These are phyloP conservation scores for Heterobasidion annosum DNA, from an alignment of 1,284 basidiomycete species.

Conservation along the genomic window DNA sequence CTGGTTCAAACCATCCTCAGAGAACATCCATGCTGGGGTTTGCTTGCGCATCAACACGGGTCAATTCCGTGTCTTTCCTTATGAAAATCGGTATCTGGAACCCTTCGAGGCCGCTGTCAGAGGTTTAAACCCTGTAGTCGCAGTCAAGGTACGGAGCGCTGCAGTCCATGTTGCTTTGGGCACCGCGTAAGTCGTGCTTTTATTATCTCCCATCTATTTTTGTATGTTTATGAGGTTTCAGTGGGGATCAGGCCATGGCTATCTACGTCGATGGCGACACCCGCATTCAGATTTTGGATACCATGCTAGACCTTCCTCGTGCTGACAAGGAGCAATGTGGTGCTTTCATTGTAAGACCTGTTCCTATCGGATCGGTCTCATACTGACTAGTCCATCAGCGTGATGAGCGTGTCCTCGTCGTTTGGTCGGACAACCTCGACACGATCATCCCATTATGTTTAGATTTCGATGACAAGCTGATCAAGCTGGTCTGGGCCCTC, in stretches of 20 bases:
- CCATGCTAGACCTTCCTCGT: conserved; percentile 49
- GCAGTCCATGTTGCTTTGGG: conserved; percentile 73
- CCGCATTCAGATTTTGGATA: conserved; percentile 61
- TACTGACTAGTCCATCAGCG: conserved; percentile 29
- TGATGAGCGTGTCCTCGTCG: conserved; percentile 63
- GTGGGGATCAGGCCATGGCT: conserved; percentile 28
- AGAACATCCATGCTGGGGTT: conserved; percentile 62
- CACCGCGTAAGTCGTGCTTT: conserved; percentile 42
- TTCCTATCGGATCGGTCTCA: too few species aligned
- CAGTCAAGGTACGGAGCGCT: conserved; percentile 71
- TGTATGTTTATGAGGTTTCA: too few species aligned
- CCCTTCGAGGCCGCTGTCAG: conserved; percentile 67
- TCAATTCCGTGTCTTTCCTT: conserved; percentile 61
- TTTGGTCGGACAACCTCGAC: conserved; percentile 74
- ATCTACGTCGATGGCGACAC: conserved; percentile 49
- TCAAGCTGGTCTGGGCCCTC: conserved; percentile 71
- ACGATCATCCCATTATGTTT: conserved; percentile 52
- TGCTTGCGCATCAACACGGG: conserved; percentile 56
- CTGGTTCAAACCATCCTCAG: conserved; percentile 70
- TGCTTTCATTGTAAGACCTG: conserved; percentile 61
- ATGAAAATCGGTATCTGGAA: conserved; percentile 48
- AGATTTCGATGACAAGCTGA: conserved; percentile 71
- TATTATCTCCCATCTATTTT: neutral
- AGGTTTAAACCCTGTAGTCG: conserved; percentile 69
- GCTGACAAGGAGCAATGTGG: conserved; percentile 80